Conservation (phyloP, 1,284 basidiomycete species). For the Vanrija sp. region DNA sequence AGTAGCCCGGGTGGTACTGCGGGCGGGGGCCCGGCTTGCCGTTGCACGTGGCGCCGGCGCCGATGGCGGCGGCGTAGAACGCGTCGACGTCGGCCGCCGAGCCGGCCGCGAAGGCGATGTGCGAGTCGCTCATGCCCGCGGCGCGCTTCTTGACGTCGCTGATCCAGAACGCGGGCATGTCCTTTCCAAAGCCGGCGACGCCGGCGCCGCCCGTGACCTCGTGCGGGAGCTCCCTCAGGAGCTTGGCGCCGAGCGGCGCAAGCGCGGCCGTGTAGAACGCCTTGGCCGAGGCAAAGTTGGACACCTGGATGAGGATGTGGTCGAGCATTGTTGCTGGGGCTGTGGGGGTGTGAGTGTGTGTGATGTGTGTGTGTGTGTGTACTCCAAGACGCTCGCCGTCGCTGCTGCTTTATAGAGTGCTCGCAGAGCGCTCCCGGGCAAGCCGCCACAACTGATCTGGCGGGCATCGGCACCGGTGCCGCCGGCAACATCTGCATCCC, state of each 20-base stretch:
- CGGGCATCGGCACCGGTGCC: no score
- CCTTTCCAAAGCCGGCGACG: constrained; percentile 8
- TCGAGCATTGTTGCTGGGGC: constrained; percentile 7
- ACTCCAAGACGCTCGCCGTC: no score
- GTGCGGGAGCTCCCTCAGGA: constrained; percentile 6
- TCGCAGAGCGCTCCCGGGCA: no score
- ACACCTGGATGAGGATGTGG: constrained; percentile 10
- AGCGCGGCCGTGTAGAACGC: constrained; percentile 10
- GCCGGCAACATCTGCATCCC: no score
- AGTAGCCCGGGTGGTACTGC: constrained; percentile 17
- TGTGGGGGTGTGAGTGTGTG: no score
- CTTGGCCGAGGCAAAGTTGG: constrained; percentile 11
- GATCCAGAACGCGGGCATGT: constrained; percentile 13
- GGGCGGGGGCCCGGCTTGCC: constrained; percentile 13
- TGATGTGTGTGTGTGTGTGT: no score
- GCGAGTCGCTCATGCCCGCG: background rate
- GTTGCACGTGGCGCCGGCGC: constrained; percentile 10
- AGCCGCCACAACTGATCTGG: no score
- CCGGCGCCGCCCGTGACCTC: background rate
- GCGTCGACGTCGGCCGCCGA: constrained; percentile 4
- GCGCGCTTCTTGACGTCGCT: background rate
- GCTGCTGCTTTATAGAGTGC: no score
- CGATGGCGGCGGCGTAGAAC: constrained; percentile 12
- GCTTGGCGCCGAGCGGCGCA: constrained; percentile 3
- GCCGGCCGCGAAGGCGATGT: constrained; percentile 9